Evolutionary conservation across 2,329 filamentous ascomycete species (phyloP), one percentile per base, ranked within the genome.

Genomic region (Ceratocystis diversiconidia): DNA sequence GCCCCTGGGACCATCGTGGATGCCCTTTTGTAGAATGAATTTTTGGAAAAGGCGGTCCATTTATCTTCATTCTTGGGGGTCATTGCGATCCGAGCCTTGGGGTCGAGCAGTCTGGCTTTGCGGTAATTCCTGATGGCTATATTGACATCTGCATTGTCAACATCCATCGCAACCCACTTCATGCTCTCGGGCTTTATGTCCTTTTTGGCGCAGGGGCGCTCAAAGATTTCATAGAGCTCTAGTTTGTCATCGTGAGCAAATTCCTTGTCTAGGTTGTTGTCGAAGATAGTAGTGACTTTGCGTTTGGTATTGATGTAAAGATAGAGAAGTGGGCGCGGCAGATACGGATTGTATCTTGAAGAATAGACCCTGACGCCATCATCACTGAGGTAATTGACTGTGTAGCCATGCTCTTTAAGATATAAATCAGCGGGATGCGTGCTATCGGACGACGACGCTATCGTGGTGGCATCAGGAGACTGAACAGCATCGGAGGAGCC

Each of bases 181-280:
- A 50, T 50, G 5, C 7, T 8, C 1, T 50, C 22, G 8, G 48
- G 48, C 8, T 25, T 22, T 4, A 25, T 25, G 46, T 19, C 17
- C 48, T 22, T 7, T 19, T 1, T 19, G 1, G 8, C 8, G 22
- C 48, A 50, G 8, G 25, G 48, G 10, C 6, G 1, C 3, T 25
- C 12, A 22, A 50, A 50, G 1, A 50, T 50, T 25, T 50, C 7
- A 4, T 22, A 25, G 48, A 50, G 22, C 48, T 19, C 22, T 12
- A 50, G n/a, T 3, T 8, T 50, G 1, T 2, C 6, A 19, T 12
- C 10, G 12, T 12, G 1, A 15, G 0, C 0, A 15, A 0, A 2
- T 15, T 41, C 36, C 36, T 15, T 3, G 1, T 41, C 3, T 5
- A 41, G 10, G 36, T 41, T 41, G 36, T 50, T 22, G 7, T 19